Base-by-base conservation (phyloP, 495 filamentous ascomycete species). In the Xylaria palmicola region DNA sequence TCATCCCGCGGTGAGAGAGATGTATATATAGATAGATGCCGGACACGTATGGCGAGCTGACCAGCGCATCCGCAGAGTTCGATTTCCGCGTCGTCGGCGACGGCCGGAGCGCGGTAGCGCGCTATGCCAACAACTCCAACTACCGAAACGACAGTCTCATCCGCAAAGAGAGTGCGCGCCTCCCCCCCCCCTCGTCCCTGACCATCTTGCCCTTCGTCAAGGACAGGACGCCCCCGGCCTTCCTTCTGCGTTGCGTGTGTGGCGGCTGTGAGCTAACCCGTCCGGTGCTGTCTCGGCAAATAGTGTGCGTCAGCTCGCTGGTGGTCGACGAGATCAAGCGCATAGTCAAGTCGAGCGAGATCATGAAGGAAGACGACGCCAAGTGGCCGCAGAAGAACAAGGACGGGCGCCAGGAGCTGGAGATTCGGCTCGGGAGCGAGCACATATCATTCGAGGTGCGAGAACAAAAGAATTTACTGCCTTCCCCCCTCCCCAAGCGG, bases 311-410 rank as follows among this genome's bases (percentile, higher is more conserved):
- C 53, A 97, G 92, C 79, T 87, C 90, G 20, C 75, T 92, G n/a
- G 84, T 98, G 74, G 87, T 99, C 53, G 85, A 89, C 62, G 93
- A 98, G 75, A 94, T 99, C 75, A 96, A 93, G 83, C 83, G 90
- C 61, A 97, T 99, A 59, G 91, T 99, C 75, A 97, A 94, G 79
- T 87, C 93, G 19, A 97, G 93, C 77, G 95, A 99, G 75, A 97
- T 99, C 68, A 86, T 98, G 84, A 99, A 98, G 83, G 95, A 99
- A 85, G 94, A 98, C 70, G 95, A 99, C 69, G 88, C 86, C n/a
- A 97, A 96, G 75, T 99, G 95, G 95, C 95, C 95, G 1, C 91
- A 93, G 74, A 99, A 98, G 83, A 98, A 98, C 78, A 98, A 97
- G 78, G 95, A 99, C 71, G 95, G 95, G 41, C 86, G 93, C 53